Evolutionary conservation across 1,284 basidiomycete species (phyloP).

Genomic region (Ceratobasidium sp.): DNA sequence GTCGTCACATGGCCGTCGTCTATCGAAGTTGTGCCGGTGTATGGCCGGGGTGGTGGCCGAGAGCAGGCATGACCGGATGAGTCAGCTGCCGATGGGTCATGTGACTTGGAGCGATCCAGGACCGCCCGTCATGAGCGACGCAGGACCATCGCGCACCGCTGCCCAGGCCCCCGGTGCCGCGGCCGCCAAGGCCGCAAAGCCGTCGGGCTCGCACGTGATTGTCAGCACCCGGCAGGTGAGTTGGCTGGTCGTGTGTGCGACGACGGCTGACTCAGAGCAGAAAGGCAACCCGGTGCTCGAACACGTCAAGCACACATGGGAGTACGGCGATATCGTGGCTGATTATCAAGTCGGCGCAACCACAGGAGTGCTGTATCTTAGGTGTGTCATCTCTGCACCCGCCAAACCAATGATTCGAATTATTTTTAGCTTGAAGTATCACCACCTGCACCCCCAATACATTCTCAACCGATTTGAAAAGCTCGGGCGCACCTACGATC

Average conservation of each 20-base stretch:
- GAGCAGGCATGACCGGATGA: not conserved
- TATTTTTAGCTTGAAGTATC: conserved; percentile 80
- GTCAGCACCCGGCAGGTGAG: conserved; percentile 68
- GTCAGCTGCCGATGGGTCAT: not conserved
- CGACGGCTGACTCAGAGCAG: conserved; percentile 52
- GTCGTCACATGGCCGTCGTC: not conserved
- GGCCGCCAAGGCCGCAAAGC: conserved; percentile 24
- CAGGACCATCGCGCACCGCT: not conserved
- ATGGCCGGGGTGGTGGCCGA: not conserved
- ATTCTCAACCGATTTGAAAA: conserved; percentile 90
- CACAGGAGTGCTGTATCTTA: conserved; percentile 90
- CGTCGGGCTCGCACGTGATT: conserved; percentile 74
- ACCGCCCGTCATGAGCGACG: conserved; percentile 1
- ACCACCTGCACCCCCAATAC: conserved; percentile 97
- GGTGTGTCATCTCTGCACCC: conserved; percentile 56
- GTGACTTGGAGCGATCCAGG: not conserved
- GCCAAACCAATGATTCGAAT: not conserved
- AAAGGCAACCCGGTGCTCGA: conserved; percentile 88
- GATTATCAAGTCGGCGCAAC: conserved; percentile 98
- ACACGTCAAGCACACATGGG: conserved; percentile 88
- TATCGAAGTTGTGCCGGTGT: not conserved
- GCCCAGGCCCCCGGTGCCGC: not conserved
- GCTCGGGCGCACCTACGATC: conserved; percentile 79
- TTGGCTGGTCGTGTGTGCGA: conserved; percentile 9
- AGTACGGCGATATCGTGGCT: conserved; percentile 91